These are phyloP conservation scores for Aspergillus unguis DNA, from an alignment of 2,329 filamentous ascomycete genomes.

Conservation along the genomic window DNA sequence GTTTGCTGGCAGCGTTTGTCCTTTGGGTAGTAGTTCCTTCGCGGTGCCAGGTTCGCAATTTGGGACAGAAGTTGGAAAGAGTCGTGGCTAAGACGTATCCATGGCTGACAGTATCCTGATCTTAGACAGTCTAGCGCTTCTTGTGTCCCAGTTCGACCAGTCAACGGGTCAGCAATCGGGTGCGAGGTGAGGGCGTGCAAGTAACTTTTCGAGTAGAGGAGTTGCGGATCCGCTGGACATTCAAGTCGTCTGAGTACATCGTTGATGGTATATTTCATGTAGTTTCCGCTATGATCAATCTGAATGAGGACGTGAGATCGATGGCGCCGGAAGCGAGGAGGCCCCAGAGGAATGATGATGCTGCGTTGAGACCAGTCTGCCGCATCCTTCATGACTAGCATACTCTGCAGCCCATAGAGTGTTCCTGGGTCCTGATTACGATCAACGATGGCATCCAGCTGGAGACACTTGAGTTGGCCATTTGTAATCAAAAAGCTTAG, in stretches of 20 bases:
- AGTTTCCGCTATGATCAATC: conserved; percentile 37
- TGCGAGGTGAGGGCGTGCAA: conserved; percentile 62
- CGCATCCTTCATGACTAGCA: conserved; percentile 54
- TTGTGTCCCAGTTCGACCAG: conserved; percentile 58
- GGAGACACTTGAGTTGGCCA: conserved; percentile 45
- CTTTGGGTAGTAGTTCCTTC: conserved; percentile 45
- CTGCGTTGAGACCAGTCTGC: conserved; percentile 44
- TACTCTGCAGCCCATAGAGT: conserved; percentile 58
- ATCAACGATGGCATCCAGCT: conserved; percentile 55
- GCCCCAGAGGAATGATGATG: conserved; percentile 54
- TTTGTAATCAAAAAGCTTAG: conserved; percentile 53
- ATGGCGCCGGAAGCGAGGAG: conserved; percentile 23
- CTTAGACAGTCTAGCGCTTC: conserved; percentile 53
- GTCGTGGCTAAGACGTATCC: conserved; percentile 34
- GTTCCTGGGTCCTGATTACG: conserved; percentile 58
- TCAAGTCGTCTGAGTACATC: conserved; percentile 53
- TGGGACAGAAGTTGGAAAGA: conserved; percentile 14
- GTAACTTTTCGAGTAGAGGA: conserved; percentile 56
- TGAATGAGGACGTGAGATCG: conserved; percentile 46
- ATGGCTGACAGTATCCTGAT: conserved; percentile 53
- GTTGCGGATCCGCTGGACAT: conserved; percentile 54
- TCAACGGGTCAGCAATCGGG: conserved; percentile 56
- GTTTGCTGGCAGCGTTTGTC: conserved; percentile 43
- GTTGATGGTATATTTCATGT: conserved; percentile 55
- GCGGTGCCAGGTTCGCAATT: conserved; percentile 38